These are phyloP conservation scores for Umbilicus rupestris DNA, from an alignment of 164 flowering plant species.

Conservation along the genomic window DNA sequence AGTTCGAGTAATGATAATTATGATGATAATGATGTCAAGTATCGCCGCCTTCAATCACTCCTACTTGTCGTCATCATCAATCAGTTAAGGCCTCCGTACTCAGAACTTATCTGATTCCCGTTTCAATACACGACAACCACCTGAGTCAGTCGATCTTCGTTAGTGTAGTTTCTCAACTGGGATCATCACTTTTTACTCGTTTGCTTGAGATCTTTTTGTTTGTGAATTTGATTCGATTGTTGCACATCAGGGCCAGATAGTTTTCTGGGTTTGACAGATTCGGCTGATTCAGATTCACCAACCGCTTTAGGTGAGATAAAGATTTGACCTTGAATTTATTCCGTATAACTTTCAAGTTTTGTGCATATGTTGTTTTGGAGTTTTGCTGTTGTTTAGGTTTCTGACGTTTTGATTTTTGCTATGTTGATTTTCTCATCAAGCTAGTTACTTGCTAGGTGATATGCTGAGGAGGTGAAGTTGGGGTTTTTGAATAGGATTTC, in stretches of 20 bases:
- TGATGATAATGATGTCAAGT: too few relatives aligned
- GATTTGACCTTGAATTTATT: not conserved
- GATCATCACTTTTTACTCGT: too few relatives aligned
- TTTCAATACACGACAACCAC: too few relatives aligned
- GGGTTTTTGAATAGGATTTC: not conserved
- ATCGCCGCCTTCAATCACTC: too few relatives aligned
- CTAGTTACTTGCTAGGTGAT: not conserved
- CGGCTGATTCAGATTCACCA: not conserved
- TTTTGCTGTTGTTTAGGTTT: slow-evolving; percentile 1
- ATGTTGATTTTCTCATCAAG: not conserved
- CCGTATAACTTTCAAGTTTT: not conserved
- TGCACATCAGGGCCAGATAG: not conserved
- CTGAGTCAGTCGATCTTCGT: too few relatives aligned
- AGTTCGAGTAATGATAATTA: too few relatives aligned
- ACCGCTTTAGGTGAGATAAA: not conserved
- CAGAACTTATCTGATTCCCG: too few relatives aligned
- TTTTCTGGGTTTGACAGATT: not conserved
- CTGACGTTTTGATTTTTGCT: not conserved
- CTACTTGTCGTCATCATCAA: too few relatives aligned
- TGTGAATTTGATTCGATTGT: not conserved
- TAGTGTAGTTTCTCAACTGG: not conserved
- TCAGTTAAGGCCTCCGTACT: too few relatives aligned
- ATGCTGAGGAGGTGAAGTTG: not conserved
- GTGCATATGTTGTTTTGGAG: not conserved
- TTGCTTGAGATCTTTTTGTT: too few relatives aligned